A percentile compares a stretch with the other conserved stretches of the same genome.
Evolutionary conservation across 169 alveolate genomes (phyloP).

Genomic region (Plasmodium sp.): DNA sequence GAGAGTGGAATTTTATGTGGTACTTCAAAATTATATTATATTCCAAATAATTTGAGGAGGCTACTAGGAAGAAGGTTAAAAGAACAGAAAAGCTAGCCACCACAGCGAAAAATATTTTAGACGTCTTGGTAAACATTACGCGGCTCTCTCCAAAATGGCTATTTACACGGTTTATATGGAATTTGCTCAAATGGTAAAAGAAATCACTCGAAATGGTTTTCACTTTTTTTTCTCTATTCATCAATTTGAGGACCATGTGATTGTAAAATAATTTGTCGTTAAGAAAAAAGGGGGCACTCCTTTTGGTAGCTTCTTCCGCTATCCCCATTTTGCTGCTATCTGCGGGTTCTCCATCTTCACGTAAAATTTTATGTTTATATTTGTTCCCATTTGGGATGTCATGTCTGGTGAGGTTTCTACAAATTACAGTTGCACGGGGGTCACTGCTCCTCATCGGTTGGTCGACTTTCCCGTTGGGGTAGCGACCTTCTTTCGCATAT

Average conservation of each 20-base stretch:
- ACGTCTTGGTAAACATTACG: constrained; percentile 52
- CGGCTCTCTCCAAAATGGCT: constrained; percentile 7
- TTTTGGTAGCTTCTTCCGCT: neutral
- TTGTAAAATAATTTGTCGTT: constrained; percentile 49
- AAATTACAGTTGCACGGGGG: neutral
- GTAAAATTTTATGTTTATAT: neutral
- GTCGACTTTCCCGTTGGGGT: neutral
- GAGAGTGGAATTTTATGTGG: constrained; percentile 52
- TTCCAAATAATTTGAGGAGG: constrained; percentile 55
- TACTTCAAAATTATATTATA: constrained; percentile 53
- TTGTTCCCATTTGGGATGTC: neutral
- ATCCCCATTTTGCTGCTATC: neutral
- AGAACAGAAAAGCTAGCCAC: constrained; percentile 35
- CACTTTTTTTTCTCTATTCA: neutral
- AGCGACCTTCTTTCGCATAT: neutral
- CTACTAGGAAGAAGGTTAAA: constrained; percentile 33
- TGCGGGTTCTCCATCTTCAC: neutral
- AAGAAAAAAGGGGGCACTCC: neutral
- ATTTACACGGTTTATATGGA: constrained; percentile 20
- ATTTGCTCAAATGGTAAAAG: constrained; percentile 50
- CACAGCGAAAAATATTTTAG: constrained; percentile 60
- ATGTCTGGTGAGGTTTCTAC: neutral
- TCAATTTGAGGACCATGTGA: neutral
- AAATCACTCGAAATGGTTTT: constrained; percentile 24
- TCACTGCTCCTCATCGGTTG: neutral